Conservation (phyloP, 1,139 yeast genomes). For the Yamadazyma trypodendri region DNA sequence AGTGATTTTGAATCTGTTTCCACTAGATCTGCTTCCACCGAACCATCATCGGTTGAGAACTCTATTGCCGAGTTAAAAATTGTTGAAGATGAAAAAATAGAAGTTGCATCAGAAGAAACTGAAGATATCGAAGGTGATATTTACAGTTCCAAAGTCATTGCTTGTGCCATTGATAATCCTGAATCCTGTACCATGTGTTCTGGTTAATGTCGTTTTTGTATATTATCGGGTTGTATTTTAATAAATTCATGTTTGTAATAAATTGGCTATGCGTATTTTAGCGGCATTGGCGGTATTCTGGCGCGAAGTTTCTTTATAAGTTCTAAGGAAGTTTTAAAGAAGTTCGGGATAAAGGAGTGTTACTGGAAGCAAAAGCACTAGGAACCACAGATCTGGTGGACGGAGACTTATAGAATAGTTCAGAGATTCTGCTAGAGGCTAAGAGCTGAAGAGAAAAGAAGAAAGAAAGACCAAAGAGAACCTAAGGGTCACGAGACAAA, state of each 20-base stretch:
- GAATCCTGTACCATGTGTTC: constrained; percentile 99
- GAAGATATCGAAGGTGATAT: constrained; percentile 53
- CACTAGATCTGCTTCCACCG: constrained; percentile 39
- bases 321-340: too few relatives aligned
- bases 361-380: too few relatives aligned
- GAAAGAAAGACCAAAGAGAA: too few relatives aligned
- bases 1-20: constrained; percentile 33
- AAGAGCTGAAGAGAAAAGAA: too few relatives aligned
- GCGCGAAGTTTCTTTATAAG: too few relatives aligned
- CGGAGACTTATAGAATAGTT: too few relatives aligned
- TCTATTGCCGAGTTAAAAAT: constrained; percentile 47
- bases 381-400: too few relatives aligned
- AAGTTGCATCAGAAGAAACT: constrained; percentile 19
- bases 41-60: constrained; percentile 49
- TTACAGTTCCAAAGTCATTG: constrained; percentile 88
- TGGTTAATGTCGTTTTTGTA: constrained; percentile 57
- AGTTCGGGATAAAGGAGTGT: too few relatives aligned
- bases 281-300: too few relatives aligned
- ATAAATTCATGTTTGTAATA: not conserved
- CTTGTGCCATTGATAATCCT: constrained; percentile 95
- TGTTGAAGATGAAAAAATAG: constrained; percentile 12
- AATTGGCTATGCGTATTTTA: too few relatives aligned
- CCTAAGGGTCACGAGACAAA: too few relatives aligned
- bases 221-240: constrained; percentile 1
- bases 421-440: too few relatives aligned